Conservation (phyloP, 208 protist species). For the Leishmania turanica region DNA sequence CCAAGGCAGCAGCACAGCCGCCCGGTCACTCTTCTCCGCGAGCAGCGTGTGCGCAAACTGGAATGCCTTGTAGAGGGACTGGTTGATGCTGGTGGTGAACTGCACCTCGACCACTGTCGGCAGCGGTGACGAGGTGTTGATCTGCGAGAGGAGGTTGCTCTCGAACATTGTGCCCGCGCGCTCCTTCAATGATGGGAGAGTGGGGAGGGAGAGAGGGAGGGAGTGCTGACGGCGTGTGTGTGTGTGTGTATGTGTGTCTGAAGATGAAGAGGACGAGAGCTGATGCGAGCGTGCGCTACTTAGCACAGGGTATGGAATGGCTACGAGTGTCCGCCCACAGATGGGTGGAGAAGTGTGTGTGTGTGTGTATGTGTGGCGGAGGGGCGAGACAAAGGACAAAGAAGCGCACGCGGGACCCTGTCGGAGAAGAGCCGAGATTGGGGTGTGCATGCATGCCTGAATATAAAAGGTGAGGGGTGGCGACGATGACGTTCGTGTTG, state of each 20-base stretch:
- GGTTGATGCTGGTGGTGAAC: slow-evolving; percentile 59
- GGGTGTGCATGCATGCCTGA: background rate
- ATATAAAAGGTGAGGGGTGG: background rate
- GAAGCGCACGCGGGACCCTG: background rate
- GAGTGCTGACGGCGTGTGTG: background rate
- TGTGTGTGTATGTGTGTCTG: background rate
- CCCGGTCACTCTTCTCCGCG: slow-evolving; percentile 49
- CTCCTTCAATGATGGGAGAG: background rate
- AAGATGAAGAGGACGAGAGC: background rate
- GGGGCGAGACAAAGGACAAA: background rate
- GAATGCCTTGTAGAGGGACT: slow-evolving; percentile 55
- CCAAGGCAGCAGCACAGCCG: slow-evolving; percentile 51
- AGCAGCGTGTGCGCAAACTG: slow-evolving; percentile 65
- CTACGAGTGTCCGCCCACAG: background rate
- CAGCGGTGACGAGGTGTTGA: slow-evolving; percentile 73
- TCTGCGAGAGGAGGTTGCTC: slow-evolving; percentile 74
- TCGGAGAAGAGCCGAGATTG: background rate
- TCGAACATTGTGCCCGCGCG: slow-evolving; percentile 52
- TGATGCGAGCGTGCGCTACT: background rate
- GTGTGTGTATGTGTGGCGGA: background rate
- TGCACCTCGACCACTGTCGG: slow-evolving; percentile 78
- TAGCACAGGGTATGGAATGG: background rate
- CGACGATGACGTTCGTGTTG: background rate
- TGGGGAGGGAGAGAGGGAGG: background rate
- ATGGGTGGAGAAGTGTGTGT: background rate